Evolutionary conservation across 352 stramenopile genomes (phyloP), one percentile per base, ranked within the genome.

Genomic region (Globisporangium carolinianum): DNA sequence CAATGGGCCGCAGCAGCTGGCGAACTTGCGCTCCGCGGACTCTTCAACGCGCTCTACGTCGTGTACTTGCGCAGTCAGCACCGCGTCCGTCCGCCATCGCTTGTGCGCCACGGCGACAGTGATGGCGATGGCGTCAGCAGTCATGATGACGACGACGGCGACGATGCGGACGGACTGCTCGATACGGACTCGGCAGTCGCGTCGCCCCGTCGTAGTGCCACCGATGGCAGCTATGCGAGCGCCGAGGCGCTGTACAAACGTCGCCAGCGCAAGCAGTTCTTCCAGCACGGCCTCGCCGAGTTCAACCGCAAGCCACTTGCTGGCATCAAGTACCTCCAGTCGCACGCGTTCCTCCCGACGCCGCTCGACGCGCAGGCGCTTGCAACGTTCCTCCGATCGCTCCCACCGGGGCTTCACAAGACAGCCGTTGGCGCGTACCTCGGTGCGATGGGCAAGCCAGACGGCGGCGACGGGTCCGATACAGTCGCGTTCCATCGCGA

Each of bases 271-370:
- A 94, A 94, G 50, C 86, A 89, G 49, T 77, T 86, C 42, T 91
- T 93, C 48, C 82, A 92, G 60, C 76, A 89, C 41, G 87, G 91
- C 2, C 94, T 97, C 49, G 64, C 89, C 51, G 73, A 91, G 53
- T 99, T 99, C 72, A 99, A 99, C 66, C 78, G 85, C 15, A 94
- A 94, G n/a, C 84, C 82, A 11, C 73, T 96, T 11, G 81, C 86
- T n/a, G 94, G 91, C 53, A 87, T 97, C 68, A 80, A 85, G 60
- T 92, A 91, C 51, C 69, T 94, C 39, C 78, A 94, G 57, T 72
- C 92, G 48, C 69, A 94, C 38, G 62, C 65, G 0, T 89, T 97
- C 49, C 42, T 97, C 11, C 84, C 86, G 8, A 81, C 83, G 1
- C 81, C 84, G 35, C 68, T 93, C 15, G 74, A 96, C 54, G 73